phyloP scores from a whole-genome alignment of 805 yeast genomes.

The Monosporozyma siamensis region DNA sequence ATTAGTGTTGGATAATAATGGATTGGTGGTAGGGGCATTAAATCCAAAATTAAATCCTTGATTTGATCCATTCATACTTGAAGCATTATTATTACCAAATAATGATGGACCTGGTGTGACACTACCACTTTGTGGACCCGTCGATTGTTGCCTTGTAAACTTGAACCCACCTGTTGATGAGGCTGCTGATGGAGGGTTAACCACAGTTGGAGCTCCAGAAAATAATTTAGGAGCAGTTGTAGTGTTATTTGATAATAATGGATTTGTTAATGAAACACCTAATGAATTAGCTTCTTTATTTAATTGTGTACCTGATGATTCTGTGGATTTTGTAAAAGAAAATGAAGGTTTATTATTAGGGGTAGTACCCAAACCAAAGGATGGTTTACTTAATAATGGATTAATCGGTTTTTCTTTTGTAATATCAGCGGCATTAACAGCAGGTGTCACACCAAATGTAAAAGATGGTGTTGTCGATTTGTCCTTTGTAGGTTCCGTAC shows the following conservation, averaged over 20 bases:
- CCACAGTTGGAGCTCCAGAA: slow-evolving; percentile 5
- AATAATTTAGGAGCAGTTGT: slow-evolving; percentile 3
- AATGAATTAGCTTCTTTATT: slow-evolving; percentile 2
- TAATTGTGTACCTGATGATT: neutral
- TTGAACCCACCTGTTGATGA: slow-evolving; percentile 4
- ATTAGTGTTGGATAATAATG: slow-evolving; percentile 2
- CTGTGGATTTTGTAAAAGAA: slow-evolving; percentile 1
- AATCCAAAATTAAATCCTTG: neutral
- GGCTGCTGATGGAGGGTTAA: neutral
- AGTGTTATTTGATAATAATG: slow-evolving; percentile 1
- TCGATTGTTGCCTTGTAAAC: slow-evolving; percentile 2
- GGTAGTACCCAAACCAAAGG: slow-evolving; percentile 5
- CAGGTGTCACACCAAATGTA: slow-evolving; percentile 6
- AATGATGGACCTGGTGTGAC: slow-evolving; percentile 1
- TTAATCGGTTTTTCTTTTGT: neutral
- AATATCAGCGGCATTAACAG: neutral
- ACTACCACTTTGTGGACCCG: neutral
- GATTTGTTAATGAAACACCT: slow-evolving; percentile 6
- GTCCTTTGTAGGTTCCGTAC: neutral
- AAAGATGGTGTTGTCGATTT: neutral
- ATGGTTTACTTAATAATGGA: slow-evolving; percentile 4
- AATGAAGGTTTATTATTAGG: neutral
- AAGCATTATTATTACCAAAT: slow-evolving; percentile 7
- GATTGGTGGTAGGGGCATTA: slow-evolving; percentile 2
- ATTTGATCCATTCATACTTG: neutral